Evolutionary conservation across 345 rosid species (phyloP).

Genomic region (Rhodamnia rubescens): DNA sequence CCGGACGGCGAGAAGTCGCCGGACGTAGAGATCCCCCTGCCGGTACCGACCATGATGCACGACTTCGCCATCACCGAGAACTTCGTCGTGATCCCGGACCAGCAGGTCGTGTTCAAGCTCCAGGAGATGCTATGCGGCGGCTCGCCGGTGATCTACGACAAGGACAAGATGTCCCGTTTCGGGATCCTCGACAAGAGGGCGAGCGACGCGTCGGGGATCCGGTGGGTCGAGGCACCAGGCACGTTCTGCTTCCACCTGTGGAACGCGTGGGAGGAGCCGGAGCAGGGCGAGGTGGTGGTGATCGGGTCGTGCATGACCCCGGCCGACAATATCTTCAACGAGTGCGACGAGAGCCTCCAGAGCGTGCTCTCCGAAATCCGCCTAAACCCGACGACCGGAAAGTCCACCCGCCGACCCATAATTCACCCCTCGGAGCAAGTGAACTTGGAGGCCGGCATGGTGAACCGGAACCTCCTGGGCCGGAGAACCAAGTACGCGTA

Average conservation of each 20-base stretch:
- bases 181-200: slow-evolving; percentile 60
- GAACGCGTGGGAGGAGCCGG: slow-evolving; percentile 95
- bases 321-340: slow-evolving; percentile 9
- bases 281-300: slow-evolving; percentile 67
- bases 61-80: slow-evolving; percentile 88
- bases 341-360: slow-evolving; percentile 6
- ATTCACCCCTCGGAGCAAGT: not conserved
- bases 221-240: slow-evolving; percentile 68
- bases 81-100: slow-evolving; percentile 79
- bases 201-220: slow-evolving; percentile 26
- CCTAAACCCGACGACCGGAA: slow-evolving; percentile 1
- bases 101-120: slow-evolving; percentile 86
- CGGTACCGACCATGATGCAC: slow-evolving; percentile 82
- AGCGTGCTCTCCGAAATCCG: slow-evolving; percentile 10
- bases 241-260: slow-evolving; percentile 85
- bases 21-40: slow-evolving; percentile 65
- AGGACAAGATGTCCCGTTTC: slow-evolving; percentile 53
- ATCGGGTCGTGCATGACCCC: slow-evolving; percentile 15
- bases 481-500: slow-evolving; percentile 8
- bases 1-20: slow-evolving; percentile 63
- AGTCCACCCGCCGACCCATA: slow-evolving; percentile 4
- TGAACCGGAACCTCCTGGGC: slow-evolving; percentile 10
- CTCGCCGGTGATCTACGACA: slow-evolving; percentile 82
- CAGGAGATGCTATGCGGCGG: slow-evolving; percentile 74
- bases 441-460: slow-evolving; percentile 13